These are phyloP conservation scores for Podaxis mareebaensis DNA, from an alignment of 768 basidiomycete genomes.

Conservation along the genomic window DNA sequence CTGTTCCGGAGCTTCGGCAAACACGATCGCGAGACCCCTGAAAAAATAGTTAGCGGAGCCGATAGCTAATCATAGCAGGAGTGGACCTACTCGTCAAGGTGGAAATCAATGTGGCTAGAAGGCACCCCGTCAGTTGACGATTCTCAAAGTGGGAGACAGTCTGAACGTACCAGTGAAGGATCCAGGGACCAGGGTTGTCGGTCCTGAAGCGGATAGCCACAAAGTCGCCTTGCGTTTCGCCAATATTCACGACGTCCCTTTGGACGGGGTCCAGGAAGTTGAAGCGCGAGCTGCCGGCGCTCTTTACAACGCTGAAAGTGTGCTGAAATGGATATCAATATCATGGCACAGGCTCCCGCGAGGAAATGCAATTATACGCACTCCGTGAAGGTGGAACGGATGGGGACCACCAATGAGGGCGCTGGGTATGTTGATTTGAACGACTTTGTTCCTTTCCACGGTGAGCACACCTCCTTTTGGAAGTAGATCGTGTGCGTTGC, in stretches of 20 bases:
- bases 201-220: slow-evolving; percentile 60
- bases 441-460: slow-evolving; percentile 44
- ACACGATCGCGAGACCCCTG: slow-evolving; percentile 20
- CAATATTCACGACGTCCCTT: slow-evolving; percentile 50
- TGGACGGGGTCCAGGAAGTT: slow-evolving; percentile 53
- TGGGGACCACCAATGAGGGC: slow-evolving; percentile 28
- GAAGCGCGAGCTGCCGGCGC: slow-evolving; percentile 30
- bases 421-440: slow-evolving; percentile 46
- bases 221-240: slow-evolving; percentile 35
- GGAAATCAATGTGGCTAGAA: slow-evolving; percentile 37
- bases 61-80: background rate
- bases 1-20: slow-evolving; percentile 18
- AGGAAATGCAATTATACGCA: slow-evolving; percentile 24
- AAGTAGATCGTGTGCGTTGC: slow-evolving; percentile 37
- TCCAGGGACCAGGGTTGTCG: slow-evolving; percentile 67
- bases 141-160: background rate
- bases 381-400: slow-evolving; percentile 49
- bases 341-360: background rate
- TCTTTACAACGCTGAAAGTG: slow-evolving; percentile 42
- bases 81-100: slow-evolving; percentile 29
- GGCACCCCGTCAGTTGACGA: background rate
- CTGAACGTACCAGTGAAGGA: slow-evolving; percentile 38
- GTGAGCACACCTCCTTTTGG: slow-evolving; percentile 40
- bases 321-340: slow-evolving; percentile 21
- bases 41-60: background rate